These are phyloP conservation scores for Areca catechu DNA, from an alignment of 176 grass and related monocot genomes.

Conservation along the genomic window DNA sequence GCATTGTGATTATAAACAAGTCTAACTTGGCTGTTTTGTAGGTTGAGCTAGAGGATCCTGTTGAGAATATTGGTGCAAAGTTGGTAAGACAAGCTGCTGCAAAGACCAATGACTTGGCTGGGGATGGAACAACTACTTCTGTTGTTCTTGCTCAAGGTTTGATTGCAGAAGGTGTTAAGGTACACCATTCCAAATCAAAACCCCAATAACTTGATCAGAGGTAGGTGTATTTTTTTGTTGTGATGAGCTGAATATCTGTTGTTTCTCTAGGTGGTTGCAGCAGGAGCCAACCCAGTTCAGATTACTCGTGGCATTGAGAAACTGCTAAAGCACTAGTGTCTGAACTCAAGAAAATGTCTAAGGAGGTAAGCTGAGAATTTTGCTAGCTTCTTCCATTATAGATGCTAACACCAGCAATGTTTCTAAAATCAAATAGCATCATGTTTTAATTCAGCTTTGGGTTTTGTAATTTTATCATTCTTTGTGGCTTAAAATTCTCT, in stretches of 20 bases:
- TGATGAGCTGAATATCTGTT: not conserved
- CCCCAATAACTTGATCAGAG: not conserved
- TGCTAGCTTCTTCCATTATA: not conserved
- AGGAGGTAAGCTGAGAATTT: constrained; percentile 28
- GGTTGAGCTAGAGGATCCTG: constrained; percentile 18
- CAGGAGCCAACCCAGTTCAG: constrained; percentile 60
- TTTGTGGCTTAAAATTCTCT: too few relatives aligned
- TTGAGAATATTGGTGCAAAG: constrained; percentile 16
- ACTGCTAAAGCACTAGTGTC: constrained; percentile 35
- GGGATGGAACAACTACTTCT: constrained; percentile 52
- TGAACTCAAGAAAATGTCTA: constrained; percentile 48
- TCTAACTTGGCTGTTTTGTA: not conserved
- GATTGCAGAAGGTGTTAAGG: constrained; percentile 56
- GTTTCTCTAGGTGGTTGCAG: constrained; percentile 29
- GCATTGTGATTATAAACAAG: too few relatives aligned
- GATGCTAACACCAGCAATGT: too few relatives aligned
- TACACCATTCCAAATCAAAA: constrained; percentile 5
- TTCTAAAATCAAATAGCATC: too few relatives aligned
- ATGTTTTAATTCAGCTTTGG: too few relatives aligned
- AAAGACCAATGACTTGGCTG: constrained; percentile 61
- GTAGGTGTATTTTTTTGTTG: too few relatives aligned
- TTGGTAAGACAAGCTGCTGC: constrained; percentile 15
- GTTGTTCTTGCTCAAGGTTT: constrained; percentile 57
- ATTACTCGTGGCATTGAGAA: constrained; percentile 53
- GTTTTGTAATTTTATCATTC: too few relatives aligned